A percentile compares a stretch with the other conserved stretches of the same genome.
Evolutionary conservation across 1,139 yeast genomes (phyloP).

Genomic region (Yarrowia galli): DNA sequence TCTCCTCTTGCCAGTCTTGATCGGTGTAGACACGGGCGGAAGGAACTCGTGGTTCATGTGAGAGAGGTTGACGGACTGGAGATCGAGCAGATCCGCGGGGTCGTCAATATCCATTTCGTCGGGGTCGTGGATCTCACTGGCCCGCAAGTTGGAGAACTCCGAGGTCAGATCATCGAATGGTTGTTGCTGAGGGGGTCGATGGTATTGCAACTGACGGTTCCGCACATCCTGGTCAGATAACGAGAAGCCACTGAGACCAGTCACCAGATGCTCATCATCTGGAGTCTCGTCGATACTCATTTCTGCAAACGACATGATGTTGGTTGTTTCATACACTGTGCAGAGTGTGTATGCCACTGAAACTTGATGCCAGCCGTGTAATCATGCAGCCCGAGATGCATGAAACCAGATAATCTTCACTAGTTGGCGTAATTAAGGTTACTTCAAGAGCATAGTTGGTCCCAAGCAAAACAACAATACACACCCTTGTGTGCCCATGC

Average conservation of each 20-base stretch:
- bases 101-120: conserved; percentile 33
- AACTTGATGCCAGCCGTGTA: conserved; percentile 10
- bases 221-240: conserved; percentile 7
- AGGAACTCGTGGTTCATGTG: not conserved
- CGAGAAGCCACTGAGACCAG: conserved; percentile 20
- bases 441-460: not conserved
- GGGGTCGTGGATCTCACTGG: conserved; percentile 5
- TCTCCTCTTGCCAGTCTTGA: conserved; percentile 5
- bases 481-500: not conserved
- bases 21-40: conserved; percentile 4
- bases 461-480: not conserved
- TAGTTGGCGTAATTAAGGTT: not conserved
- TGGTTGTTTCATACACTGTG: not conserved
- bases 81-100: conserved; percentile 25
- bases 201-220: not conserved
- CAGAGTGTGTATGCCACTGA: not conserved
- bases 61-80: conserved; percentile 5
- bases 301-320: conserved; percentile 24
- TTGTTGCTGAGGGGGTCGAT: not conserved
- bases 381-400: conserved; percentile 11
- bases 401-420: not conserved
- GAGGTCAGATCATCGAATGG: conserved; percentile 25
- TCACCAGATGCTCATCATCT: conserved; percentile 23
- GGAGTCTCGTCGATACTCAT: conserved; percentile 20
- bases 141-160: conserved; percentile 18